phyloP scores from a whole-genome alignment of 2,329 filamentous ascomycete genomes.

The Epichloe elymi region DNA sequence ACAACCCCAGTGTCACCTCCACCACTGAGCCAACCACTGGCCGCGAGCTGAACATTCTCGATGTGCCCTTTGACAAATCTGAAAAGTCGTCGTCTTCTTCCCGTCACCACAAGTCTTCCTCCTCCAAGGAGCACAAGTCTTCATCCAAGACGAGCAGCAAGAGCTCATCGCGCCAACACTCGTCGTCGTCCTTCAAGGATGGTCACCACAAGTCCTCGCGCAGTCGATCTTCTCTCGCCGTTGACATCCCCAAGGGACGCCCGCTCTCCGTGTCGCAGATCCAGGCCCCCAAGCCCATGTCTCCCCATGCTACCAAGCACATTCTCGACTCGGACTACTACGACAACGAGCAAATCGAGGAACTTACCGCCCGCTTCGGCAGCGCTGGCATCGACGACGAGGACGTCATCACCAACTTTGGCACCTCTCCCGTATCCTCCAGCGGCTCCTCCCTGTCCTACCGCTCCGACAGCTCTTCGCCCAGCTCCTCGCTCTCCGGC shows the following conservation, averaged over 20 bases:
- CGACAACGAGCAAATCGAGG: constrained; percentile 59
- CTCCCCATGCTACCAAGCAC: constrained; percentile 74
- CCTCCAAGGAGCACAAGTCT: constrained; percentile 15
- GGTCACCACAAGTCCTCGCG: constrained; percentile 28
- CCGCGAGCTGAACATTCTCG: constrained; percentile 94
- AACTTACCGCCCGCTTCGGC: constrained; percentile 65
- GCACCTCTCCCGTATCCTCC: constrained; percentile 49
- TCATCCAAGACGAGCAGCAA: constrained; percentile 22
- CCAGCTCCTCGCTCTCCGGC: constrained; percentile 59
- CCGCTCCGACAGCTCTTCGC: constrained; percentile 61
- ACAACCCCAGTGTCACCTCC: constrained; percentile 82
- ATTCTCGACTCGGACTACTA: constrained; percentile 74
- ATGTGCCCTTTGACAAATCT: constrained; percentile 51
- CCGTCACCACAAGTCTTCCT: constrained; percentile 15
- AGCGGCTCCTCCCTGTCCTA: constrained; percentile 57
- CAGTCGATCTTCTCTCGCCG: constrained; percentile 36
- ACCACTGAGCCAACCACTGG: constrained; percentile 93
- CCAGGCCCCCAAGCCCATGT: constrained; percentile 77
- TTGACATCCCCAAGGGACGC: constrained; percentile 76
- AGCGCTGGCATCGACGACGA: constrained; percentile 44
- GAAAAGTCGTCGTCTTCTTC: constrained; percentile 31
- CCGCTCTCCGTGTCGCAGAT: constrained; percentile 82
- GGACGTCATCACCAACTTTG: constrained; percentile 41
- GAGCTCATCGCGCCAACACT: constrained; percentile 30
- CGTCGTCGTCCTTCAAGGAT: constrained; percentile 28